These are phyloP conservation scores for Cutaneotrichosporon sp. DNA, from an alignment of 1,284 basidiomycete genomes.

Conservation along the genomic window DNA sequence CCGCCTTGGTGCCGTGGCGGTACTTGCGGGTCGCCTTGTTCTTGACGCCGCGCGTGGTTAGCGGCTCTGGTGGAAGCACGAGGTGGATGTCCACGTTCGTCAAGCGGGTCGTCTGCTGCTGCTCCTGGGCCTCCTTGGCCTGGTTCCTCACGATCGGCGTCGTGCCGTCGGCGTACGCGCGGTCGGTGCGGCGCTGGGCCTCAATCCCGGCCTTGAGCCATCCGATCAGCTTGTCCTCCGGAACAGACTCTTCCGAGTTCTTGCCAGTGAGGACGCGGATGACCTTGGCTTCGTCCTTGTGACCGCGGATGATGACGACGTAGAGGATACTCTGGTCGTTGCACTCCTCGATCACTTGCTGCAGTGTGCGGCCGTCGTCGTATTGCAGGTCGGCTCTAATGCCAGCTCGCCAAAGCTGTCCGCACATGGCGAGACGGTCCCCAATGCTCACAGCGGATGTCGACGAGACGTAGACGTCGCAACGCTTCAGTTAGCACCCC, in stretches of 20 bases:
- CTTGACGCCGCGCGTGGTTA: slow-evolving; percentile 34
- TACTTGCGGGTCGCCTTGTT: slow-evolving; percentile 42
- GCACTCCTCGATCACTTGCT: slow-evolving; percentile 51
- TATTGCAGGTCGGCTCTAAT: slow-evolving; percentile 61
- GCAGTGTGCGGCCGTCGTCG: slow-evolving; percentile 51
- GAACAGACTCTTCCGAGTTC: slow-evolving; percentile 36
- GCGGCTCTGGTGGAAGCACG: slow-evolving; percentile 49
- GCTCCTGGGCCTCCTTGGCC: slow-evolving; percentile 5
- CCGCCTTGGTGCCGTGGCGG: slow-evolving; percentile 48
- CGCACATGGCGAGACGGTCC: slow-evolving; percentile 56
- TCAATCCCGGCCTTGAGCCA: slow-evolving; percentile 45
- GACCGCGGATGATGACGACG: slow-evolving; percentile 49
- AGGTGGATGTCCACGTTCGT: slow-evolving; percentile 46
- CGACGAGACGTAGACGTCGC: slow-evolving; percentile 60
- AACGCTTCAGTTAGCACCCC: slow-evolving; percentile 52
- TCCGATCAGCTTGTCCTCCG: slow-evolving; percentile 33
- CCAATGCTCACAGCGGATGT: slow-evolving; percentile 56
- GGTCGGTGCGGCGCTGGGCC: slow-evolving; percentile 53
- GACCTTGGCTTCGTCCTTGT: slow-evolving; percentile 48
- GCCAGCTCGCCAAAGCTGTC: slow-evolving; percentile 60
- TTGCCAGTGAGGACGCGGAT: slow-evolving; percentile 18
- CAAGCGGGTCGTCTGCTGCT: slow-evolving; percentile 9
- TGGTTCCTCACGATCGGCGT: slow-evolving; percentile 26
- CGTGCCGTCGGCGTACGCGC: slow-evolving; percentile 42
- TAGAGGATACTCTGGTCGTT: slow-evolving; percentile 53